Evolutionary conservation across 352 stramenopile species (phyloP).

Genomic region (Pythium brachiatum): DNA sequence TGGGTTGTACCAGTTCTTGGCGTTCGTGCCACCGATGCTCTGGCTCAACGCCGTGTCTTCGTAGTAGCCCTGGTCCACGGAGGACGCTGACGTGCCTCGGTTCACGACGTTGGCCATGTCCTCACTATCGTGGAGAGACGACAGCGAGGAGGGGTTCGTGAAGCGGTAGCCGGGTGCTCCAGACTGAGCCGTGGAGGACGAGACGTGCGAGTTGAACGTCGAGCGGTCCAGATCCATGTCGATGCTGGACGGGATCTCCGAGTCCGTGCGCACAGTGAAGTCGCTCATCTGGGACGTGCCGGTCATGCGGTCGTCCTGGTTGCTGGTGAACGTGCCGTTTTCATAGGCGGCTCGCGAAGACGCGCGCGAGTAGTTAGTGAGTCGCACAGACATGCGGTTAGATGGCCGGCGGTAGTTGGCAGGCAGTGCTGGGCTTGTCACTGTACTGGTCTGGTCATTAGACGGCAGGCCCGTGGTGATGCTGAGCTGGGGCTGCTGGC

Average conservation of each 20-base stretch:
- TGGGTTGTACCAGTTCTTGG: conserved; percentile 51
- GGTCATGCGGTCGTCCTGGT: not conserved
- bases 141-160: conserved; percentile 38
- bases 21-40: conserved; percentile 13
- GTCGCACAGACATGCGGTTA: conserved; percentile 7
- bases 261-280: conserved; percentile 11
- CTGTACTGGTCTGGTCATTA: conserved; percentile 2
- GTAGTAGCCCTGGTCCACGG: conserved; percentile 25
- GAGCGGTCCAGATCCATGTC: conserved; percentile 5
- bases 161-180: conserved; percentile 28
- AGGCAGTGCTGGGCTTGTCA: conserved; percentile 22
- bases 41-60: conserved; percentile 28
- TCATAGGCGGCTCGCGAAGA: conserved; percentile 9
- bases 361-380: conserved; percentile 17
- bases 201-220: conserved; percentile 21
- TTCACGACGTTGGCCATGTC: conserved; percentile 18
- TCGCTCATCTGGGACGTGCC: not conserved
- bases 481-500: conserved; percentile 14
- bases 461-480: conserved; percentile 8
- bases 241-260: conserved; percentile 1
- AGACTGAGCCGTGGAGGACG: not conserved
- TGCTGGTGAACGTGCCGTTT: conserved; percentile 9
- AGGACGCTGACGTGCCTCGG: conserved; percentile 23
- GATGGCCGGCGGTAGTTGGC: conserved; percentile 17
- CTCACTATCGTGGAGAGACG: conserved; percentile 25